Base-by-base conservation (phyloP, 129 eudicot species). In the Flaveria linearis region DNA sequence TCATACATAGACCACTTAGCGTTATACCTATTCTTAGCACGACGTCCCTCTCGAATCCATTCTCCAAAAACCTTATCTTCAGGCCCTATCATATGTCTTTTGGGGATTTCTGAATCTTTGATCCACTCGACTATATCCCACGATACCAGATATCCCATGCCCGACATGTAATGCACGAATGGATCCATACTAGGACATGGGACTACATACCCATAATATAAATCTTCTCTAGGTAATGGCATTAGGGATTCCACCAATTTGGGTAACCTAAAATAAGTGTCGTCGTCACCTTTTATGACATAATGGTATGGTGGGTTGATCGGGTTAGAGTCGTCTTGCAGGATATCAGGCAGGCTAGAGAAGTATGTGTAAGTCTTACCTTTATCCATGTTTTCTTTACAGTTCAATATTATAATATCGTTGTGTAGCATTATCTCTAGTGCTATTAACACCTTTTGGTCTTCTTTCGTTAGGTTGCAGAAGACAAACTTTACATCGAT, bases 1-100 rank as follows among this genome's bases (percentile, higher is more conserved):
- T 93, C 87, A 77, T 93, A 93, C 97, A 93, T 93, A 0, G 88
- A 84, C 96, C 96, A 88, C 82, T 93, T 93, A n/a, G 96, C 97
- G 68, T 90, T 90, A 75, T 72, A 79, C 74, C 98, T 80, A 63
- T 92, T 86, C 68, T 78, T 90, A 2, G 83, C 98, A 39, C 88
- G 87, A 0, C 77, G 80, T 2, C 98, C 98, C 2, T 81, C 89
- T 65, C 83, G 69, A 2, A 92, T 51, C 96, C 96, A 90, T 2
- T 86, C 94, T 8, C 98, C 98, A 12, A 90, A 90, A 12, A 86
- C 52, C 41, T 79, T 79, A 72, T 92, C 98, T 80, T 92, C 96
- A 0, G 98, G 95, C 1, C 98, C 98, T 15, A 76, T 82, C 43
- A 83, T 26, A 78, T 78, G 87, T 2, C 26, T 73, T 74, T 73